phyloP scores from a whole-genome alignment of 345 rosid genomes.

The Salix arbutifolia region DNA sequence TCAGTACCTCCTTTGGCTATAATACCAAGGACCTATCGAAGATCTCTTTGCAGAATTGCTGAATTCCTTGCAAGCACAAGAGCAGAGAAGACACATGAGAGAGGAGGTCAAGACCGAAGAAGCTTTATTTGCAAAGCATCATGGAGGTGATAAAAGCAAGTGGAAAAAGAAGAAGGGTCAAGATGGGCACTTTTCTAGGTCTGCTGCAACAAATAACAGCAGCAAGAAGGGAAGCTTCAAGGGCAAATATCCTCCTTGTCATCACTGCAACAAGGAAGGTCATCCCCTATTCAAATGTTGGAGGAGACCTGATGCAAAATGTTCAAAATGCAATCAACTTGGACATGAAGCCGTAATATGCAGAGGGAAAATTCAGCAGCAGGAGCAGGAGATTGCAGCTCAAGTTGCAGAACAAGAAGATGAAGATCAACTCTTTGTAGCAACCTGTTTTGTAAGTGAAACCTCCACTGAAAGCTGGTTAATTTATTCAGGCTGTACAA shows the following conservation, averaged over 20 bases:
- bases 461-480: no score
- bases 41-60: not conserved
- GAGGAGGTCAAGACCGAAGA: not conserved
- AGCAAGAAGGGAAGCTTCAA: no score
- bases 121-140: not conserved
- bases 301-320: no score
- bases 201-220: not conserved
- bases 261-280: not conserved
- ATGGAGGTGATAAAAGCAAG: not conserved
- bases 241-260: not conserved
- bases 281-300: not conserved
- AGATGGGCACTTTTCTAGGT: not conserved
- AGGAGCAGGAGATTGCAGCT: no score
- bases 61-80: not conserved
- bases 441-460: no score
- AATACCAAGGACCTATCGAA: not conserved
- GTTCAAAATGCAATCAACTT: no score
- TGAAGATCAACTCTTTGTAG: no score
- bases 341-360: no score
- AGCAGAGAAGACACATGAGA: not conserved
- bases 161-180: not conserved
- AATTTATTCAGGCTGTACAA: no score
- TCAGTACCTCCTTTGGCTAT: no score
- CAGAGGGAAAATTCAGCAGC: no score
- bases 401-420: no score